phyloP scores from a whole-genome alignment of 352 stramenopile genomes.

The Phytophthora rubi region DNA sequence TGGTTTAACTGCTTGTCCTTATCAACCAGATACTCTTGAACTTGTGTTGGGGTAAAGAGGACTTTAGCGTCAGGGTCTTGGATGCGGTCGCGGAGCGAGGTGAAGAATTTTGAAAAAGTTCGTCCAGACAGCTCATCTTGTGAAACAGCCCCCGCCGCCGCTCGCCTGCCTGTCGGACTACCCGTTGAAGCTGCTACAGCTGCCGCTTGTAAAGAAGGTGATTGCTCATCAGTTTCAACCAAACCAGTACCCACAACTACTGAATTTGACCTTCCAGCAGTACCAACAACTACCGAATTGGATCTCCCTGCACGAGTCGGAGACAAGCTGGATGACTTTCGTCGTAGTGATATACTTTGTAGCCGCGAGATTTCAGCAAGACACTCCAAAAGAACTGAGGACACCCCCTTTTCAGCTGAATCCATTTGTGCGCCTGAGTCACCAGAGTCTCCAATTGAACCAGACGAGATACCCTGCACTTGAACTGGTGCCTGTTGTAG shows the following conservation, averaged over 20 bases:
- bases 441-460: background rate
- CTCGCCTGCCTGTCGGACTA: background rate
- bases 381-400: constrained; percentile 36
- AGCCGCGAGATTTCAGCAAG: constrained; percentile 36
- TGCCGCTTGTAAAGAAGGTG: constrained; percentile 6
- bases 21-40: background rate
- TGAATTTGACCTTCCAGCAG: constrained; percentile 26
- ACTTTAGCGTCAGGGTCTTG: constrained; percentile 25
- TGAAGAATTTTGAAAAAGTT: constrained; percentile 42
- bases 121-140: constrained; percentile 40
- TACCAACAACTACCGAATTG: constrained; percentile 27
- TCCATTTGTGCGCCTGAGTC: background rate
- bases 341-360: background rate
- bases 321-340: constrained; percentile 5
- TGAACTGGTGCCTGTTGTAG: constrained; percentile 44
- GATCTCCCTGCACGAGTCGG: constrained; percentile 6
- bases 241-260: constrained; percentile 6
- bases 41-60: constrained; percentile 26
- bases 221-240: constrained; percentile 13
- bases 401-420: background rate
- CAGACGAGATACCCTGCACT: background rate
- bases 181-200: constrained; percentile 2
- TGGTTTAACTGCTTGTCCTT: constrained; percentile 20
- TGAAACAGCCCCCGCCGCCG: constrained; percentile 14
- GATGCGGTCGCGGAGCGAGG: constrained; percentile 35